Evolutionary conservation across 23 red algal species (phyloP), one percentile per base, ranked within the genome.

Genomic region (Pyropia yezoensis): DNA sequence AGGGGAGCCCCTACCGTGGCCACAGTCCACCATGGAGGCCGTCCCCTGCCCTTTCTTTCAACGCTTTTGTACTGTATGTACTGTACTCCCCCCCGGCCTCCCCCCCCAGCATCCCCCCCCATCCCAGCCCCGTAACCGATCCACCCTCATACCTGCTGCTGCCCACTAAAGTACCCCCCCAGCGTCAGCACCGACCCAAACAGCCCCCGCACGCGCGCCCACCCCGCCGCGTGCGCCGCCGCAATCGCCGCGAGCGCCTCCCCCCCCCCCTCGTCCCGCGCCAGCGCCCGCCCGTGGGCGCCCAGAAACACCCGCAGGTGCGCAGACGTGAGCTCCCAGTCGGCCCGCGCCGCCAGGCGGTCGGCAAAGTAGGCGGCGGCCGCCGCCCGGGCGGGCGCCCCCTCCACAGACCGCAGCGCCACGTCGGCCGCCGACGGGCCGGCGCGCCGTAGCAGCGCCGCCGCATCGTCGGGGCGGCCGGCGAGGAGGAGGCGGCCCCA

Each of bases 321-420:
- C 54, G 88, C 88, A 62, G 84, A 74, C 3, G 64, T 76, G 13
- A 93, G 53, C 62, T 93, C 79, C 67, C 79, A 93, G 27, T 75
- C 73, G 28, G 49, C 18, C 7, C 68, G 11, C 12, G 53, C 26
- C 4, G 61, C 16, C 15, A 93, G 77, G 19, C 66, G 26, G 8
- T 57, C 55, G 15, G 20, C 28, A 65, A 93, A 93, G 69, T 62
- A 93, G 30, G 19, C 6, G 26, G 72, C 78, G 4, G 79, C 79
- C 24, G 66, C 70, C 7, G 27, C 51, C 25, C 55, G 57, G 14
- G 71, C 59, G 13, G 49, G 19, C 50, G 61, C 72, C 59, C 78
- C 83, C 23, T 67, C 71, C 73, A 93, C 26, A 0, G 69, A 68
- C 7, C 79, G 72, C 52, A 93, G 64, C 56, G 85, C 79, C 20